Evolutionary conservation across 75 land plant genomes (phyloP).

Genomic region (Larix kaempferi): DNA sequence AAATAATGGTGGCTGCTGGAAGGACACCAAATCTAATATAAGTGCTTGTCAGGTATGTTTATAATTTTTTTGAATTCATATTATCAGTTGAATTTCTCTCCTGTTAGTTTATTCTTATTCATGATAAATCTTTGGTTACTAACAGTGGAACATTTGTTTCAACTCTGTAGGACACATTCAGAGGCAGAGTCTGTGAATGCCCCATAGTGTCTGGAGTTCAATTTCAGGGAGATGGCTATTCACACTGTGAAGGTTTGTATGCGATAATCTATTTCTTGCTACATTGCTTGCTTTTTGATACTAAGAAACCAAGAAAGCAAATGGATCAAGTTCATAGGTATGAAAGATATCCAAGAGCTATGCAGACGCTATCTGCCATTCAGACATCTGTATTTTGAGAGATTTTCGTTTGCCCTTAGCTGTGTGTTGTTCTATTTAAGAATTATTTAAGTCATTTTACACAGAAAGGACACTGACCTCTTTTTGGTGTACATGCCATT

Average conservation of each 20-base stretch:
- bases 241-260: constrained; percentile 44
- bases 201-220: constrained; percentile 57
- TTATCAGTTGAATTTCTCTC: background rate
- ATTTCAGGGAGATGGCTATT: constrained; percentile 66
- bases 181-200: constrained; percentile 65
- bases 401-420: background rate
- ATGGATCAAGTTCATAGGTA: background rate
- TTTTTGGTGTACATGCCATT: too few species aligned
- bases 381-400: too few species aligned
- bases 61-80: background rate
- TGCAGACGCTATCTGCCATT: background rate
- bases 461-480: too few species aligned
- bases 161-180: constrained; percentile 54
- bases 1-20: constrained; percentile 73
- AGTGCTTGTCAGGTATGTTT: constrained; percentile 57
- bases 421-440: background rate
- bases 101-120: background rate
- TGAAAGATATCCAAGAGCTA: background rate
- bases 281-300: background rate
- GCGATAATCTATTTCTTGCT: background rate
- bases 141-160: background rate
- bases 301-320: background rate
- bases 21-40: constrained; percentile 29
- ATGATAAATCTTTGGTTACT: background rate
- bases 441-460: too few species aligned